Evolutionary conservation across 2,329 filamentous ascomycete species (phyloP), one percentile per base, ranked within the genome.

Genomic region (Penicillium sp.): DNA sequence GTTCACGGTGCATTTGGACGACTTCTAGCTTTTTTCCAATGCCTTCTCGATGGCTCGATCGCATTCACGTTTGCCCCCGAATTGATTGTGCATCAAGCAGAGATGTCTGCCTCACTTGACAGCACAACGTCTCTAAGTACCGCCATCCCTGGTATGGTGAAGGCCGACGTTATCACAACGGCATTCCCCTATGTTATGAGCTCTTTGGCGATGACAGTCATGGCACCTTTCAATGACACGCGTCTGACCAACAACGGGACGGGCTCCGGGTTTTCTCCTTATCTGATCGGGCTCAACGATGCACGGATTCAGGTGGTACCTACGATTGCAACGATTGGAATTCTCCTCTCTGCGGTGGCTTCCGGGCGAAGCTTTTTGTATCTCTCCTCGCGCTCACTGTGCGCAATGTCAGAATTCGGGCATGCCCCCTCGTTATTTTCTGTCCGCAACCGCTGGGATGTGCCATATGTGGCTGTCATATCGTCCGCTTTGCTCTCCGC

Each of bases 361-460:
- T 88, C 88, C 8, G 88, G 85, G 56, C 88, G 87, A 71, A 86
- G 86, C 12, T 88, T 88, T 69, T 79, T 91, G 48, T 88, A 87
- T 70, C 84, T 83, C 8, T 82, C 82, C 52, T 84, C 81, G 55
- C 82, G 84, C 37, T 81, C 84, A 41, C 74, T 88, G 44, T 75
- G 84, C 50, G 81, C 80, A 25, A 75, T 88, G 29, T 82, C 84
- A 27, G 74, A 82, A 30, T 79, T 83, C 46, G 78, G 80, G 29
- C 79, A 83, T 55, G 84, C 83, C 0, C 84, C 84, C 2, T 62
- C 64, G 6, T 70, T 84, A 57, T 73, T 88, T 59, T 75, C 74
- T 48, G 68, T 67, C 36, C 86, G 82, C 52, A 86, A 82, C 66
- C 67, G 70, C 30, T 71, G 73, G 46, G 83, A 83, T 19, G 83